Evolutionary conservation across 257 asterid genomes (phyloP).

Genomic region (Scutellaria barbata): DNA sequence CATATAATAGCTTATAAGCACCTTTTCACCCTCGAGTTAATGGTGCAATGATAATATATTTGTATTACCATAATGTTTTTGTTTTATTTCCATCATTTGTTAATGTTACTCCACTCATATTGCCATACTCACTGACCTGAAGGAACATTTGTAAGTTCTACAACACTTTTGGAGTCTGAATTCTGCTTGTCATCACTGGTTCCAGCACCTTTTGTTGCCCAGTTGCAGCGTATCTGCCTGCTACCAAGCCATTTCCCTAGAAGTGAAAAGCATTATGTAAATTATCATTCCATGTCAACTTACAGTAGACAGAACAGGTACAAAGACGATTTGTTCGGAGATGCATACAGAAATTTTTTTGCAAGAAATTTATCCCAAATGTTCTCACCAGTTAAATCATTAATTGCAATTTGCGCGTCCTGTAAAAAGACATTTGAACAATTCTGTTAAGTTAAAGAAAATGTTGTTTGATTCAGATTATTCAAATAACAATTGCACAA

Average conservation of each 20-base stretch:
- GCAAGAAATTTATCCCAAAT: slow-evolving; percentile 27
- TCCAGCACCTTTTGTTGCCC: slow-evolving; percentile 95
- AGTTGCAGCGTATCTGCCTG: slow-evolving; percentile 94
- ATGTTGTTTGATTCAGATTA: slow-evolving; percentile 14
- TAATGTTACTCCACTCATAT: neutral
- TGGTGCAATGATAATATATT: slow-evolving; percentile 20
- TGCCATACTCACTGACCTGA: slow-evolving; percentile 55
- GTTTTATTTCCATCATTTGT: neutral
- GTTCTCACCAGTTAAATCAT: slow-evolving; percentile 77
- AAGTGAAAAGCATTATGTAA: slow-evolving; percentile 23
- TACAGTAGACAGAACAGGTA: slow-evolving; percentile 12
- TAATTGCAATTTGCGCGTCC: slow-evolving; percentile 96
- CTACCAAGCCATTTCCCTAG: slow-evolving; percentile 96
- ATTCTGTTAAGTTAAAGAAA: slow-evolving; percentile 28
- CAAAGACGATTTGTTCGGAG: neutral
- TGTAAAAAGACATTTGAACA: slow-evolving; percentile 42
- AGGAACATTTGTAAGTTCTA: slow-evolving; percentile 81
- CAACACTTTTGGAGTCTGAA: slow-evolving; percentile 84
- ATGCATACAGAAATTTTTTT: slow-evolving; percentile 27
- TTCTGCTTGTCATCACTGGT: slow-evolving; percentile 76
- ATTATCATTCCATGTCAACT: neutral
- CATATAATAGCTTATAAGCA: neutral
- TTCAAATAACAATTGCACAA: slow-evolving; percentile 6
- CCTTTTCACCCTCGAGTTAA: neutral
- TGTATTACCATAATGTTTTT: neutral